These are phyloP conservation scores for Vigna unguiculata DNA, from an alignment of 306 rosid species.

Conservation along the genomic window DNA sequence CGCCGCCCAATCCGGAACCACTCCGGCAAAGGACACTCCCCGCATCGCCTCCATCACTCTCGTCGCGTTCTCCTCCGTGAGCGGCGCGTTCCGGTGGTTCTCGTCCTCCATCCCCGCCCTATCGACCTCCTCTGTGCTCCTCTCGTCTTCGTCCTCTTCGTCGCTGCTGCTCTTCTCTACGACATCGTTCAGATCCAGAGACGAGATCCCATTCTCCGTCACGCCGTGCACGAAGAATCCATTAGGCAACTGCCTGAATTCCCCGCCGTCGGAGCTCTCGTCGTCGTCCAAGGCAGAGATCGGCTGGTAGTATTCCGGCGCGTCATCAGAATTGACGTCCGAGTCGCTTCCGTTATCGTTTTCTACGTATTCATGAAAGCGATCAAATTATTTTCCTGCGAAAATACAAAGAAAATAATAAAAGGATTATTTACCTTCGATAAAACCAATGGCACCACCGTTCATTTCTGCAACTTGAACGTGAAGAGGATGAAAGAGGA, in stretches of 20 bases:
- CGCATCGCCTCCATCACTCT: conserved; percentile 94
- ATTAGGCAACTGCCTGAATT: conserved; percentile 54
- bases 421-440: conserved; percentile 53
- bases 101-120: conserved; percentile 79
- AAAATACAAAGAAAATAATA: not conserved
- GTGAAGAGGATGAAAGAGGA: not conserved
- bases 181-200: conserved; percentile 60
- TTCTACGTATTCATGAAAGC: conserved; percentile 43
- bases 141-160: conserved; percentile 53
- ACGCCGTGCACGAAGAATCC: conserved; percentile 49
- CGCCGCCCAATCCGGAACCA: conserved; percentile 73
- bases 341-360: conserved; percentile 78
- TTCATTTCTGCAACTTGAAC: conserved; percentile 50
- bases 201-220: conserved; percentile 66
- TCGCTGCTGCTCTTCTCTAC: conserved; percentile 49
- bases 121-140: conserved; percentile 53
- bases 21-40: conserved; percentile 71
- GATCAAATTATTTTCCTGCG: not conserved
- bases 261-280: conserved; percentile 44
- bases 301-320: conserved; percentile 74
- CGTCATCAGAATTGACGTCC: conserved; percentile 64
- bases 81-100: conserved; percentile 70
- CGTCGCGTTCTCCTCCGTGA: conserved; percentile 74
- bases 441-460: conserved; percentile 46
- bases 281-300: conserved; percentile 63